Evolutionary conservation across 306 rosid genomes (phyloP), one percentile per base, ranked within the genome.

Genomic region (Vachellia collinsii): DNA sequence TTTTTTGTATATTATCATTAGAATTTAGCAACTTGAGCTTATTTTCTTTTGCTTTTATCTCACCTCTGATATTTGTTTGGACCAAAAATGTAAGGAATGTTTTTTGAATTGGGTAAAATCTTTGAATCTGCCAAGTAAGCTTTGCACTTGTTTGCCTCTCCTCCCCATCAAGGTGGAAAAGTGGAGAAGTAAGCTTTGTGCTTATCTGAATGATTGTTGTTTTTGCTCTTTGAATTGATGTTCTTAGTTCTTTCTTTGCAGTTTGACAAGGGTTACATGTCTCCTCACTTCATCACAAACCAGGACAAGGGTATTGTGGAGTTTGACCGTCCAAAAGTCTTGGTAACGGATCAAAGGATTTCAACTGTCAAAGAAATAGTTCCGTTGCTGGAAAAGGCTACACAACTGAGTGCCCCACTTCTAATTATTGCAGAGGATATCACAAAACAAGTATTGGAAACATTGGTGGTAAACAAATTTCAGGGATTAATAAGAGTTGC

Each of bases 261-360:
- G 99, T 67, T 95, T 83, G 94, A 93, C 84, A 95, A 89, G 87
- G 99, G 99, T 80, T 95, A 90, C 82, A 88, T 93, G 96, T 93
- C 99, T 79, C 82, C 93, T 72, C 90, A 93, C 88, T 95, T 95
- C 90, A 90, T 95, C 46, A 95, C 97, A 11, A 93, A 91, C 88
- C 97, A 93, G 69, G 95, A 91, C 44, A 95, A 87, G 85, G 86
- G 97, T 75, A 76, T 74, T 20, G 99, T 90, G 83, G 99, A 95
- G 87, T 95, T 95, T 86, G 97, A 93, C 82, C 75, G 82, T 79
- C 89, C 96, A 64, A 95, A 86, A 90, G 92, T 93, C 82, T 92
- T 95, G 82, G 96, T 95, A 71, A 93, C 99, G 72, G 99, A 95
- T 90, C 97, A 93, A 70, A 93, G 81, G 92, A 93, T 95, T 85